A percentile compares a stretch with the other conserved stretches of the same genome.
Conservation (phyloP, 257 asterid genomes). For the Solanum bulbocastanum region DNA sequence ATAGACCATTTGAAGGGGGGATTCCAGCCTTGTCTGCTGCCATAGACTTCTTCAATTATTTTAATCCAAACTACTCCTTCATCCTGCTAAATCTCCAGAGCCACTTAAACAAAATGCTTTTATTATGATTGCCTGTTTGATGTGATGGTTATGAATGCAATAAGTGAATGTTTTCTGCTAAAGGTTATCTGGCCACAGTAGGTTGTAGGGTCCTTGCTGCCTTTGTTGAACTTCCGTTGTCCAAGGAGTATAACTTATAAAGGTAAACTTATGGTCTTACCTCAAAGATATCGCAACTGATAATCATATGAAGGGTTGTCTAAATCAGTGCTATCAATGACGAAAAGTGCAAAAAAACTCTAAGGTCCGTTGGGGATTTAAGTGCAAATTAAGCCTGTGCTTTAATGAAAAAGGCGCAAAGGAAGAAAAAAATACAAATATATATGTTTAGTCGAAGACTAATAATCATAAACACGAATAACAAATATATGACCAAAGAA, state of each 20-base stretch:
- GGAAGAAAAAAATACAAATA: background rate
- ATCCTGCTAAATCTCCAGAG: background rate
- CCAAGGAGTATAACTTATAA: background rate
- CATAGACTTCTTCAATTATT: background rate
- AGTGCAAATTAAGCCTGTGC: background rate
- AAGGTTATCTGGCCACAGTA: background rate
- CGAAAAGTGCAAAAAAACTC: background rate
- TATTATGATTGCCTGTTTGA: background rate
- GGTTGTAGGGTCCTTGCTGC: background rate
- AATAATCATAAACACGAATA: background rate
- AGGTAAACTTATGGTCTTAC: background rate
- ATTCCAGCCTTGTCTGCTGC: background rate
- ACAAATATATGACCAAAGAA: background rate
- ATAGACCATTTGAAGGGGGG: background rate
- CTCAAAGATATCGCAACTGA: background rate
- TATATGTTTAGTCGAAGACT: background rate
- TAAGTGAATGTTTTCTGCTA: background rate
- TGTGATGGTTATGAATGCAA: background rate
- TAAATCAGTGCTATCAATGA: background rate
- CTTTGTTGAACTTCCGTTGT: background rate
- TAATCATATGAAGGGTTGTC: background rate
- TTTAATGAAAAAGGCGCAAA: background rate
- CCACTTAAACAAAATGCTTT: background rate
- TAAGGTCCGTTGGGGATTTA: background rate
- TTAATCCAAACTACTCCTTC: background rate